phyloP scores from a whole-genome alignment of 495 filamentous ascomycete species.

The Articulospora tetracladia region DNA sequence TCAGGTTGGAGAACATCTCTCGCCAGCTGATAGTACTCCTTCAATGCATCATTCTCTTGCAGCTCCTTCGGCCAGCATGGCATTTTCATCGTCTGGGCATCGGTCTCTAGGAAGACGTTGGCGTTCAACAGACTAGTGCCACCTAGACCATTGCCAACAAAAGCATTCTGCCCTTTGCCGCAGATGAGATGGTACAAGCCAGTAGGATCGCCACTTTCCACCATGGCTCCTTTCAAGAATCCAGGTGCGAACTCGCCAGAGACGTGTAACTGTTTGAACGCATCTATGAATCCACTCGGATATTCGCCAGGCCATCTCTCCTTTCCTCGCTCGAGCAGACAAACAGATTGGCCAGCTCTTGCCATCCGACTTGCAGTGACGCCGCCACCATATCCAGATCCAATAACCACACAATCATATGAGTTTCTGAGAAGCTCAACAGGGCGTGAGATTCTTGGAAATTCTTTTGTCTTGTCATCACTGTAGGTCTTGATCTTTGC shows the following conservation, averaged over 20 bases:
- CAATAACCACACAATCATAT: slow-evolving; percentile 66
- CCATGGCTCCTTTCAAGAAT: slow-evolving; percentile 32
- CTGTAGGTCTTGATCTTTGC: slow-evolving; percentile 36
- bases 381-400: slow-evolving; percentile 65
- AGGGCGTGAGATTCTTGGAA: slow-evolving; percentile 52
- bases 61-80: slow-evolving; percentile 59
- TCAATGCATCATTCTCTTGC: slow-evolving; percentile 35
- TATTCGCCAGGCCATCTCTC: slow-evolving; percentile 67
- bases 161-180: slow-evolving; percentile 61
- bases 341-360: slow-evolving; percentile 55
- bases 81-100: slow-evolving; percentile 48
- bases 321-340: slow-evolving; percentile 57
- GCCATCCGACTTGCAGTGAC: slow-evolving; percentile 65
- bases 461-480: slow-evolving; percentile 36
- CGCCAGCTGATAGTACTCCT: slow-evolving; percentile 54
- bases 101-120: slow-evolving; percentile 62
- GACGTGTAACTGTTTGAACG: slow-evolving; percentile 45
- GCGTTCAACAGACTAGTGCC: slow-evolving; percentile 64
- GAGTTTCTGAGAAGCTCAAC: slow-evolving; percentile 49
- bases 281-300: slow-evolving; percentile 41
- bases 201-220: slow-evolving; percentile 49
- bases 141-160: slow-evolving; percentile 63
- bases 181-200: slow-evolving; percentile 61
- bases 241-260: slow-evolving; percentile 50
- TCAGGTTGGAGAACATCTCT: slow-evolving; percentile 54